Conservation (phyloP, 2,329 filamentous ascomycete genomes). For the Paraconiothyrium sp. region DNA sequence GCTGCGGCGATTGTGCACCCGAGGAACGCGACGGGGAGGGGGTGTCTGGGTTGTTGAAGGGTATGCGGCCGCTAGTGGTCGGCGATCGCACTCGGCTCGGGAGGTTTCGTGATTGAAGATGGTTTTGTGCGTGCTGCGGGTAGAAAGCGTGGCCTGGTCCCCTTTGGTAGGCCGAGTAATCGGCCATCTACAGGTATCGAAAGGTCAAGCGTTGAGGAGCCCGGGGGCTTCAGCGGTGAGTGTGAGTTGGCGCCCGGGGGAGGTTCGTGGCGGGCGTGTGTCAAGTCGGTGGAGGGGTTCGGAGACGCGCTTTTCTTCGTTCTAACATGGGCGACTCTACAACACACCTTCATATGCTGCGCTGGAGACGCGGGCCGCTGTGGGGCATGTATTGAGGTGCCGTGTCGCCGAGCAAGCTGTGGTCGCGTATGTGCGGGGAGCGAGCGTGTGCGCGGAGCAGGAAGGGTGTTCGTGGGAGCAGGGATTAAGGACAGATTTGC, state of each 20-base stretch:
- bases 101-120: constrained; percentile 55
- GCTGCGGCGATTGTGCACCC: constrained; percentile 60
- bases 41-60: constrained; percentile 58
- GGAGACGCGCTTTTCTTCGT: constrained; percentile 58
- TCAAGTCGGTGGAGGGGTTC: constrained; percentile 56
- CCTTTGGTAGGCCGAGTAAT: constrained; percentile 70
- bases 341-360: constrained; percentile 46
- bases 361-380: constrained; percentile 37
- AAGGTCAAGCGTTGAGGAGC: constrained; percentile 30
- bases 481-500: constrained; percentile 1
- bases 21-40: constrained; percentile 68
- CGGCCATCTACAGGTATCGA: constrained; percentile 68
- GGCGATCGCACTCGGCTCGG: constrained; percentile 60
- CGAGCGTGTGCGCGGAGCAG: constrained; percentile 27
- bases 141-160: constrained; percentile 69
- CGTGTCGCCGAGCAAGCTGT: constrained; percentile 21
- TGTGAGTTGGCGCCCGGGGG: constrained; percentile 33
- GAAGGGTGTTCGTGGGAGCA: constrained; percentile 6
- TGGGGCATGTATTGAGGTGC: constrained; percentile 37
- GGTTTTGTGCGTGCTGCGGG: constrained; percentile 61
- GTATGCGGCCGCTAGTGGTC: constrained; percentile 54
- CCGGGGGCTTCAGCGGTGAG: constrained; percentile 43
- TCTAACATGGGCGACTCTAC: constrained; percentile 58
- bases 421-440: constrained; percentile 12
- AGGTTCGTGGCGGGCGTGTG: constrained; percentile 31